Evolutionary conservation across 2,329 filamentous ascomycete genomes (phyloP), one percentile per base, ranked within the genome.

Genomic region (Elsinoe perseae): DNA sequence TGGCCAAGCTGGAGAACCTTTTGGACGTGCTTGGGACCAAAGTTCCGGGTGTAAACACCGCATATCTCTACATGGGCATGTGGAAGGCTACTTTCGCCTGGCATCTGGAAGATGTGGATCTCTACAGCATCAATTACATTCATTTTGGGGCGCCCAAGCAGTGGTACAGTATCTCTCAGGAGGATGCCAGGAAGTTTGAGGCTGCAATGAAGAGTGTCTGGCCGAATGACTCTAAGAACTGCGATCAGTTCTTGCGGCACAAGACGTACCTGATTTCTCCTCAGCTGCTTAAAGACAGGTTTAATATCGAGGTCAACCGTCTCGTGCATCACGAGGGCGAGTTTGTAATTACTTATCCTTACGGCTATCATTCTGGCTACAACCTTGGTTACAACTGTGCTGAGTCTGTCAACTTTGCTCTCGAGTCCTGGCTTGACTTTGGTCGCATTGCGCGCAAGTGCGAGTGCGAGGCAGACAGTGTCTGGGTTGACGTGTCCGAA

Each of bases 61-160:
- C 93, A 1, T 98, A 98, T 67, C 81, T 98, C 1, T 98, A 98
- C 68, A 79, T 98, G 58, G 93, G 93, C 42, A 98, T 98, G 93
- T 98, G 93, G 93, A 97, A 97, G 72, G 92, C 93, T 10, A 97
- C 93, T 0, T 98, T 98, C 69, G 93, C 93, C 7, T 98, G 93
- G 93, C 93, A 98, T 79, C 75, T 98, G 54, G 93, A 98, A 69
- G 93, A 98, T 69, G 92, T 98, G 40, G 93, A 98, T 74, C 81
- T 98, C 3, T 98, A 98, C 82, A 97, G 91, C 70, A 98, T 98
- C 79, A 98, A 98, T 74, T 98, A 96, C 70, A 90, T 98, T 58
- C 93, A 98, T 68, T 98, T 98, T 69, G 93, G 93, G 56, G 93
- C 93, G 1, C 93, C 93, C 0, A 98, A 98, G 73, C 93, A 98